These are phyloP conservation scores for Cordyceps fumosorosea DNA, from an alignment of 2,329 filamentous ascomycete genomes.

Conservation along the genomic window DNA sequence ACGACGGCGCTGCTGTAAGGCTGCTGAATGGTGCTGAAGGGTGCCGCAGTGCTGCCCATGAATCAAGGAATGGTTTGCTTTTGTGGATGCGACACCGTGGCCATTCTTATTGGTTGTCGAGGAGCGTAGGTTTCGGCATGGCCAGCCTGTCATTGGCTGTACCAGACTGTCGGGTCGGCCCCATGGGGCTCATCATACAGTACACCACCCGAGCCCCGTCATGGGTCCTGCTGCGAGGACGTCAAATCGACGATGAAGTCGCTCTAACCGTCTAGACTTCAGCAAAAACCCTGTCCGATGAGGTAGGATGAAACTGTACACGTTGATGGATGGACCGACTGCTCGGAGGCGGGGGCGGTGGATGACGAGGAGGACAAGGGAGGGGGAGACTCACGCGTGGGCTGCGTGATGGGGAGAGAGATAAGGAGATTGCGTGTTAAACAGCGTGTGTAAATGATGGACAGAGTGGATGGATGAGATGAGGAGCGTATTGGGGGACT, in stretches of 20 bases:
- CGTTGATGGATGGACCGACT: no score
- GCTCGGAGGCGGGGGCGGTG: no score
- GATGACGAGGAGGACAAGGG: no score
- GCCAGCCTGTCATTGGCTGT: conserved; percentile 12
- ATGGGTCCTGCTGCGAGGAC: background rate
- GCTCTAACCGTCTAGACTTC: no score
- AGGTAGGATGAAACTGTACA: no score
- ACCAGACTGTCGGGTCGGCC: conserved; percentile 14
- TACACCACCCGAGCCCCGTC: background rate
- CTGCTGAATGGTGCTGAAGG: background rate
- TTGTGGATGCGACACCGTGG: conserved; percentile 8
- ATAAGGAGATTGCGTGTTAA: no score
- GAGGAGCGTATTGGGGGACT: no score
- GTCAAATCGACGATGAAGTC: background rate
- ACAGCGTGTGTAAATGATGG: no score
- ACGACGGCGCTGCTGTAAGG: background rate
- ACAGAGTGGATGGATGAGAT: no score
- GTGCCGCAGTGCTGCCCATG: background rate
- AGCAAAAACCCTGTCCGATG: no score
- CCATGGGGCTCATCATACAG: background rate
- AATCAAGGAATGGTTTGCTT: background rate
- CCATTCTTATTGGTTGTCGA: conserved; percentile 7
- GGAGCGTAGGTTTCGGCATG: background rate
- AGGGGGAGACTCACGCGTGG: no score
- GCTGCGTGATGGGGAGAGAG: no score